Evolutionary conservation across 2,329 filamentous ascomycete species (phyloP).

Genomic region (Thyridium curvatum): DNA sequence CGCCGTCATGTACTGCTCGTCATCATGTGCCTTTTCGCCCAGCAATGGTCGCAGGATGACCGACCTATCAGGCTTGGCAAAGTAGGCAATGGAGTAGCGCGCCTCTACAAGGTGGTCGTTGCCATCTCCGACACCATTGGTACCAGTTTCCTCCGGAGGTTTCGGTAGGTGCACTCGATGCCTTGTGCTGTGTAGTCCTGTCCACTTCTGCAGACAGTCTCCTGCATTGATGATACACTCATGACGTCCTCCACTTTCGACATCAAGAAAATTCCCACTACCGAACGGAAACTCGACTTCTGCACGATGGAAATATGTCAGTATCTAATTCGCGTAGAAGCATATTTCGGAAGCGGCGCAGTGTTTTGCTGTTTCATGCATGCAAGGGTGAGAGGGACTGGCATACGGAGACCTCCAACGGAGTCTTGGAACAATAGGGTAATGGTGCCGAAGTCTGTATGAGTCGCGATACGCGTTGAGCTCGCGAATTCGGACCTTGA

Average conservation of each 20-base stretch:
- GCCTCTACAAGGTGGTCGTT: neutral
- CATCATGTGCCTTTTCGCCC: neutral
- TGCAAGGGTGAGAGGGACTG: no score
- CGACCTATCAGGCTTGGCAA: neutral
- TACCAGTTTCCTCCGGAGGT: neutral
- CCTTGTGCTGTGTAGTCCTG: neutral
- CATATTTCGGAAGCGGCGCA: no score
- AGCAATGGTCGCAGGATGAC: neutral
- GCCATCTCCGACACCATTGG: neutral
- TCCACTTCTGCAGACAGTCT: slow-evolving; percentile 1
- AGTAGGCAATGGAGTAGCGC: slow-evolving; percentile 1
- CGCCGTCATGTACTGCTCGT: neutral
- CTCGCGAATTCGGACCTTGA: neutral
- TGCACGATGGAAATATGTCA: neutral
- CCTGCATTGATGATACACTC: slow-evolving; percentile 1
- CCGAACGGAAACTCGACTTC: neutral
- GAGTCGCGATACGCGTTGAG: neutral
- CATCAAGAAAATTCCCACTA: neutral
- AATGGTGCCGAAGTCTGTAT: slow-evolving; percentile 1
- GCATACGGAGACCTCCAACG: neutral
- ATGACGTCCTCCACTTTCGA: neutral
- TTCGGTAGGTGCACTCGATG: neutral
- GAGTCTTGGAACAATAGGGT: slow-evolving; percentile 1
- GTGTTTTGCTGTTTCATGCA: no score
- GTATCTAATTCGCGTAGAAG: no score